phyloP scores from a whole-genome alignment of 139 green algal species.

The Micromonas commoda region DNA sequence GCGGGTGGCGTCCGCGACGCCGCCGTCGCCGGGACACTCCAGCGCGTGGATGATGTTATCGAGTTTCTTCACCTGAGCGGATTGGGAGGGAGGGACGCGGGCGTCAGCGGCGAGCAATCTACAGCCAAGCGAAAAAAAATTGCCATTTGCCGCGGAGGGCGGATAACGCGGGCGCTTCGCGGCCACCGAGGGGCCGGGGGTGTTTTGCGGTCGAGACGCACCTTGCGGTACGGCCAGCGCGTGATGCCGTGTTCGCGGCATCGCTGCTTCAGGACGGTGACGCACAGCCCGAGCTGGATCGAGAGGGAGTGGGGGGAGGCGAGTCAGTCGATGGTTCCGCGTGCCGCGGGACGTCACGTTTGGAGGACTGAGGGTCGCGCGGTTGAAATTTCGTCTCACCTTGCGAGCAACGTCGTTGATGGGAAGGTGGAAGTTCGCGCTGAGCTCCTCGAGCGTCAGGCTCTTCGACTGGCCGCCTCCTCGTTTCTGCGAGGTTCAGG shows the following conservation, averaged over 20 bases:
- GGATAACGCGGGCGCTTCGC: background rate
- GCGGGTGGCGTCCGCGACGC: background rate
- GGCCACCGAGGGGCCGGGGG: background rate
- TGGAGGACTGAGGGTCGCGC: background rate
- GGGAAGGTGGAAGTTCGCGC: constrained; percentile 43
- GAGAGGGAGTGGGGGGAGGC: background rate
- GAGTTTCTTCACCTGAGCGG: constrained; percentile 27
- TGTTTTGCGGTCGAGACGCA: constrained; percentile 5
- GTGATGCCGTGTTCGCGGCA: constrained; percentile 44
- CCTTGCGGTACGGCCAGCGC: constrained; percentile 48
- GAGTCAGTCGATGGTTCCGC: background rate
- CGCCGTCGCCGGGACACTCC: background rate
- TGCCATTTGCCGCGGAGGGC: too few species aligned
- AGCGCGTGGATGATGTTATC: constrained; percentile 33
- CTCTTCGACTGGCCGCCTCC: constrained; percentile 6
- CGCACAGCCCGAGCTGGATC: constrained; percentile 45
- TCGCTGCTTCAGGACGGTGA: constrained; percentile 45
- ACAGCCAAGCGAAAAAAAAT: too few species aligned
- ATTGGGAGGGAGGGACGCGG: background rate
- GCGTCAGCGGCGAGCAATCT: background rate
- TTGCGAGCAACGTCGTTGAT: constrained; percentile 46
- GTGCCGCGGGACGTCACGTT: background rate
- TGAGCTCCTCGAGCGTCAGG: constrained; percentile 24
- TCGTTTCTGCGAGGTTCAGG: too few species aligned
- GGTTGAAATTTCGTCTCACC: constrained; percentile 29